Evolutionary conservation across 768 basidiomycete genomes (phyloP).

Genomic region (Auricularia auricula-judae): DNA sequence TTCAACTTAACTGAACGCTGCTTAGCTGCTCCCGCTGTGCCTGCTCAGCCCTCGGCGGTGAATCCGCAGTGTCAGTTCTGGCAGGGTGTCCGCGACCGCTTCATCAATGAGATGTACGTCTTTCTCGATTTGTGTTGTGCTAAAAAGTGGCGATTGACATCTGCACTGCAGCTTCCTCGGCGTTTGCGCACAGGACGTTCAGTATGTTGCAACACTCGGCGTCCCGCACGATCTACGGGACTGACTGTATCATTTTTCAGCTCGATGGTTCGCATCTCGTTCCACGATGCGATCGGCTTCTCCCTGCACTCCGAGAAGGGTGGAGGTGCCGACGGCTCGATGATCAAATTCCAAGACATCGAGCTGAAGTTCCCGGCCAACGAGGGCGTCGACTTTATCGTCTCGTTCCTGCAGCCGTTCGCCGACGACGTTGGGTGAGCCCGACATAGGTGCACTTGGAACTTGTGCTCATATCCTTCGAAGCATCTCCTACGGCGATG

Average conservation of each 20-base stretch:
- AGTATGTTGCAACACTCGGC: neutral
- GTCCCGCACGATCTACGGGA: neutral
- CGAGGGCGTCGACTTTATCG: slow-evolving; percentile 8
- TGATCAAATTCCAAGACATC: slow-evolving; percentile 2
- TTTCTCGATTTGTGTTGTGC: neutral
- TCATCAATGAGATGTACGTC: neutral
- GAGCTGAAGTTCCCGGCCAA: slow-evolving; percentile 5
- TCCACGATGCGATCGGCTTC: neutral
- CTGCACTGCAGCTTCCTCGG: neutral
- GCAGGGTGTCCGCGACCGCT: neutral
- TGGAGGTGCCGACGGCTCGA: slow-evolving; percentile 13
- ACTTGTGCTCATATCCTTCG: slow-evolving; percentile 12
- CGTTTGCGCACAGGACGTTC: neutral
- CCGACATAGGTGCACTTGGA: neutral
- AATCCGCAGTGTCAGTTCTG: neutral
- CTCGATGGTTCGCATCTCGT: neutral
- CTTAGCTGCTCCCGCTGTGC: neutral
- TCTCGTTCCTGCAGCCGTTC: slow-evolving; percentile 9
- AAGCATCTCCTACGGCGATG: slow-evolving; percentile 16
- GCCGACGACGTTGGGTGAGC: neutral
- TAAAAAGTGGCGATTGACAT: neutral
- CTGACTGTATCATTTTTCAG: neutral
- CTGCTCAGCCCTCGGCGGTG: neutral
- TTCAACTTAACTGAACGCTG: neutral
- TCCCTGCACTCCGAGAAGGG: slow-evolving; percentile 6